Base-by-base conservation (phyloP, 202 grass and related monocot genomes). In the Elaeis oleifera region DNA sequence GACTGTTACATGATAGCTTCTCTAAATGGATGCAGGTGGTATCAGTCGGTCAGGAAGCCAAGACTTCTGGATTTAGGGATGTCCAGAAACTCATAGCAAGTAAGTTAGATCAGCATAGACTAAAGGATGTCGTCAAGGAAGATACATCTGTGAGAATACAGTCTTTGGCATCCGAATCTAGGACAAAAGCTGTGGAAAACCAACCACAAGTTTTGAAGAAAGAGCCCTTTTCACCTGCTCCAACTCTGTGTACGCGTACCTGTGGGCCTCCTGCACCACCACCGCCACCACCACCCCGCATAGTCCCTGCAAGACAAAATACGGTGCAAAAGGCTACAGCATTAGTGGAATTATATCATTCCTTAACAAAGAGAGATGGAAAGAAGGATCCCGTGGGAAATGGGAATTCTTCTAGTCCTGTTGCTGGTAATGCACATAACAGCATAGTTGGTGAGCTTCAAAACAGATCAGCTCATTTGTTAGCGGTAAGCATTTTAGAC, bases 401-500 rank as follows among this genome's bases (percentile, higher is more conserved):
- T 63, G 60, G 60, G 60, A 11, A 44, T 50, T 63, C 9, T 49
- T 3, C 32, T 23, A 44, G 9, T 44, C 36, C 36, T 44, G 36
- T 44, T 44, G 36, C 49, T 58, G 32, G 50, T 32, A 70, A 81
- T 27, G 79, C 76, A 5, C 90, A 90, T 64, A 78, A 63, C 57
- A 70, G 83, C 60, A 81, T 96, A 3, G 79, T 96, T 14, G 84
- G 81, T 27, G 92, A 96, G 65, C 87, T 96, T 28, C 92, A 96
- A 71, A 88, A 91, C 69, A 82, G 87, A 65, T 96, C 92, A 25
- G 36, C 71, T 6, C 87, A 96, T 81, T 61, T 85, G 58, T 50
- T 96, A 19, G 84, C 87, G 59, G 92, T 96, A 62, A 60, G 61
- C 70, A 59, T 55, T 17, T 44, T 44, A 13, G 36, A 44, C 11